Evolutionary conservation across 306 rosid genomes (phyloP).

Genomic region (Cicer arietinum): DNA sequence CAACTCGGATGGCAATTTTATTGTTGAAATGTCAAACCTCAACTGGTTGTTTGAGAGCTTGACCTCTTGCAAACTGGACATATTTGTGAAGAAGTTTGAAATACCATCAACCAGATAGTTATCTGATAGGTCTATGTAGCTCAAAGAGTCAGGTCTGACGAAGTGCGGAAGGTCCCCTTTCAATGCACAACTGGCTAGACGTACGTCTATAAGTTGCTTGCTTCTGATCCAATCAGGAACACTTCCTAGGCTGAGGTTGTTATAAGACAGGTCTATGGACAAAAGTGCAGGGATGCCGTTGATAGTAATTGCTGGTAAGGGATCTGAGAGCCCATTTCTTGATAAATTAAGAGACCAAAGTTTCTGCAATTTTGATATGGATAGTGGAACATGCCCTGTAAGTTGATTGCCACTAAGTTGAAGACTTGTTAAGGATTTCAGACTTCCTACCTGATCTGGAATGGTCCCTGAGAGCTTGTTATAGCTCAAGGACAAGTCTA

Average conservation of each 20-base stretch:
- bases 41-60: conserved; percentile 85
- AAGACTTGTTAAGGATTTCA: conserved; percentile 74
- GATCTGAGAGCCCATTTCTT: conserved; percentile 70
- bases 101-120: conserved; percentile 65
- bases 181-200: conserved; percentile 82
- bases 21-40: conserved; percentile 65
- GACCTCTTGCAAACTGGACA: conserved; percentile 75
- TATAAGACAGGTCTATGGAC: conserved; percentile 88
- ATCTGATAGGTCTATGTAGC: conserved; percentile 84
- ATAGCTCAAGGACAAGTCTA: conserved; percentile 73
- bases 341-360: conserved; percentile 91
- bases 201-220: conserved; percentile 72
- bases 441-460: conserved; percentile 69
- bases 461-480: conserved; percentile 81
- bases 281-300: conserved; percentile 78
- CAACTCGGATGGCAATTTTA: conserved; percentile 60
- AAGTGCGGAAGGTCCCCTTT: conserved; percentile 78
- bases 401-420: conserved; percentile 72
- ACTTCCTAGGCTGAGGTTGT: conserved; percentile 72
- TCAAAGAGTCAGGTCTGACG: conserved; percentile 62
- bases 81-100: conserved; percentile 65
- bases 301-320: conserved; percentile 64
- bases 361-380: conserved; percentile 73
- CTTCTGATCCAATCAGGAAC: conserved; percentile 87
- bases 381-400: conserved; percentile 68